phyloP scores from a whole-genome alignment of 148 eudicot genomes.

The Cornus kousa region DNA sequence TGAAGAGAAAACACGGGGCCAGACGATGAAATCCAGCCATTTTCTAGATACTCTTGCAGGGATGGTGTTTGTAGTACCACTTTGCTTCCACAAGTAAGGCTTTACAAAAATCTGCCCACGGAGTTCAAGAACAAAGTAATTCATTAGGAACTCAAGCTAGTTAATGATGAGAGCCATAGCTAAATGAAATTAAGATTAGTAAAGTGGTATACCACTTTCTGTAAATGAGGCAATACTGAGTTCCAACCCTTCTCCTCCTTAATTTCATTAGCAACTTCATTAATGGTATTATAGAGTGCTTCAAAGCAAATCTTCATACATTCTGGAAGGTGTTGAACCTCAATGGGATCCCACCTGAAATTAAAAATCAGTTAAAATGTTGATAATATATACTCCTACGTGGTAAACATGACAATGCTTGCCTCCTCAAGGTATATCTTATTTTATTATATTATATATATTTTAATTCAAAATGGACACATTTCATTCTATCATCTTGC shows the following conservation, averaged over 20 bases:
- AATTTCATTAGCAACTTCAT: constrained; percentile 45
- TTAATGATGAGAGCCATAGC: too few species aligned
- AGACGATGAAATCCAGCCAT: constrained; percentile 48
- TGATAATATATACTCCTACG: too few species aligned
- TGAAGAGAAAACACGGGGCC: constrained; percentile 46
- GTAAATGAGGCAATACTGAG: constrained; percentile 24
- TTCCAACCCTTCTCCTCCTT: constrained; percentile 31
- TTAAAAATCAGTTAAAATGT: background rate
- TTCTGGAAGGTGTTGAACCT: constrained; percentile 43
- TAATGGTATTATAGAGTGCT: constrained; percentile 25
- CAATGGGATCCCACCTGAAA: constrained; percentile 43
- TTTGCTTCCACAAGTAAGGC: constrained; percentile 41
- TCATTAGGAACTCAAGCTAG: background rate
- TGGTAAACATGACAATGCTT: too few species aligned
- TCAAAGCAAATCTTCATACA: constrained; percentile 41
- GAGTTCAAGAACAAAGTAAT: too few species aligned
- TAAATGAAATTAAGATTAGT: background rate
- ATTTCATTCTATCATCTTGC: too few species aligned
- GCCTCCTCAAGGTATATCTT: too few species aligned
- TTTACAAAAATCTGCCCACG: constrained; percentile 60
- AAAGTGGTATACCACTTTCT: constrained; percentile 22
- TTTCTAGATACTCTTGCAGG: constrained; percentile 30
- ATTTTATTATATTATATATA: too few species aligned
- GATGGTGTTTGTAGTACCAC: constrained; percentile 46
- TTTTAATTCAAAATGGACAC: too few species aligned